Evolutionary conservation across 2,329 filamentous ascomycete species (phyloP), one percentile per base, ranked within the genome.

Genomic region (Aspergillus quadrilineatus): DNA sequence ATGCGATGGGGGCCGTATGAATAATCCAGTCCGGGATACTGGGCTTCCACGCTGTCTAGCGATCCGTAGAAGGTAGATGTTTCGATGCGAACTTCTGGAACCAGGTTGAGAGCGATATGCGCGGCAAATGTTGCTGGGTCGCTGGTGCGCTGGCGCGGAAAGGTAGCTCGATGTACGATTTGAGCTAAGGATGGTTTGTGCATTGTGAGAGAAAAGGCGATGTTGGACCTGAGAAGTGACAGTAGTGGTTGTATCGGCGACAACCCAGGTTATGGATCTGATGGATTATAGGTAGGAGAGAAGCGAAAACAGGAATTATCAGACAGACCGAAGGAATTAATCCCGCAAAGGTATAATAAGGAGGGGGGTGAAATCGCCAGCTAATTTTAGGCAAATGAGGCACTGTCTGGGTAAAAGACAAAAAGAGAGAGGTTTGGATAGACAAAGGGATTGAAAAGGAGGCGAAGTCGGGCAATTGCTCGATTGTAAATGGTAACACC

Each of bases 11-110:
- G 83, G 6, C 75, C 73, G 64, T 83, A 78, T 46, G 82, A 81
- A 70, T 88, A 88, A 75, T 88, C 85, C 46, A 87, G 77, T 34
- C 85, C 85, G 0, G 85, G 85, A 65, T 88, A 87, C 57, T 85
- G 83, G 49, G 85, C 84, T 75, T 87, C 85, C 59, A 86, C 78
- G 65, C 80, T 84, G 74, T 86, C 84, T 45, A 86, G 77, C 41
- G 81, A 79, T 64, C 85, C 85, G 72, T 87, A 87, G 74, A 86
- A 88, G 50, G 79, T 81, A 53, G 80, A 79, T 1, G 84, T 86
- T 70, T 88, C 85, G 62, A 84, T 77, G 58, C 85, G 82, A 52
- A 88, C 84, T 75, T 88, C 85, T 36, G 83, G 83, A 22, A 87
- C 83, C 42, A 88, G 78, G 66, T 87, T 81, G 48, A 82, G 80